Evolutionary conservation across 192 early-diverging fungal genomes (phyloP), one percentile per base, ranked within the genome.

Genomic region (Gonapodya sp.): DNA sequence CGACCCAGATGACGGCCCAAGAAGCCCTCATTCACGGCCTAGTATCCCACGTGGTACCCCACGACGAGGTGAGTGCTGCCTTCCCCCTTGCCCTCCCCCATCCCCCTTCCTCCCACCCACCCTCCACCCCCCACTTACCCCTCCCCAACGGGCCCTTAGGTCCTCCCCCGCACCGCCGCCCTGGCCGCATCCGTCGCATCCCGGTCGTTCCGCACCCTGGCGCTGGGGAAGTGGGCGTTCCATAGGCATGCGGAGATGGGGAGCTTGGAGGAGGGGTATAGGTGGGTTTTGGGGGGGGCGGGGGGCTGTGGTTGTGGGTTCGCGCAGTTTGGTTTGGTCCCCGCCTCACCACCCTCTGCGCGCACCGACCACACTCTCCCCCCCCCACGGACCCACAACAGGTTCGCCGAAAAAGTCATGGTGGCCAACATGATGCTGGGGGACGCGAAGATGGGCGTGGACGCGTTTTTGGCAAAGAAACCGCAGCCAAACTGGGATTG

Each of bases 391-490:
- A 2, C 31, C 31, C 34, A 31, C 75, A 34, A 64, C 8, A 64
- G 30, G 75, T 77, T 32, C 75, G 75, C 8, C 8, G 18, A 18
- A 33, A 18, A 34, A 8, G 75, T 77, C 30, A 77, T 77, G 75
- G 75, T 77, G 8, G 75, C 18, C 18, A 77, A 77, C 31, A 77
- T 77, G 75, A 77, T 77, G 75, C 75, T 77, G 8, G 18, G 75
- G 8, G 75, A 34, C 31, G 75, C 75, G 75, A 77, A 77, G 34
- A 34, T 32, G 18, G 75, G 75, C 31, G 75, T 77, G 31, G 75
- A 77, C 31, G 75, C 30, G 31, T 77, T 77, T 34, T 31, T 77
- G 75, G 34, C 30, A 33, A 77, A 77, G 75, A 34, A 77, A 64
- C 46, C 46, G 24, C 46, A 64, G 24, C 46, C 46, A 8, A 24